Base-by-base conservation (phyloP, 257 asterid genomes). In the Scutellaria barbata region DNA sequence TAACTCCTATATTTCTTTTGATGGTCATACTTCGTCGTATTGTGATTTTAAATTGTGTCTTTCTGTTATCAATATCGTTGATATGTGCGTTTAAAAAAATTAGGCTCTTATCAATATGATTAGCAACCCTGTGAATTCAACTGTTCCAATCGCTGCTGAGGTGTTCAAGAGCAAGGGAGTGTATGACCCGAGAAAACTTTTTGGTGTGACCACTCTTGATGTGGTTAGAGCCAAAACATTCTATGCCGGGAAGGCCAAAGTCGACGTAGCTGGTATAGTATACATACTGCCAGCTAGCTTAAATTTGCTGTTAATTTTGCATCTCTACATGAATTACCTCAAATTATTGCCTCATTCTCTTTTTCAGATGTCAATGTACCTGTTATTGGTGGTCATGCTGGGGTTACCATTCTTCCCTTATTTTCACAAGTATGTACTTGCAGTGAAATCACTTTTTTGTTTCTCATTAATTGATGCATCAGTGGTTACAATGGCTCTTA, bases 101-200 rank as follows among this genome's bases (percentile, higher is more conserved):
- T 75, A 89, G 96, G 96, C 96, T 58, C 82, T 90, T 51, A 89
- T 90, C 70, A 89, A 88, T 66, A 85, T 93, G 90, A 93, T 93
- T 54, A 93, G 98, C 83, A 90, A 90, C 80, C 97, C 97, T 50
- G 97, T 90, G 40, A 93, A 90, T 53, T 93, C 96, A 35, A 93
- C 96, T 4, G 97, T 93, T 58, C 98, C 98, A 17, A 93, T 93
- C 50, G 97, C 97, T 57, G 93, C 97, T 37, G 98, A 93, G 80
- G 84, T 93, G 47, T 88, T 93, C 82, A 93, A 86, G 89, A 84
- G 79, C 79, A 84, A 85, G 30, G 98, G 98, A 45, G 86, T 88
- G 8, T 90, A 87, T 74, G 91, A 93, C 64, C 89, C 81, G 81
- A 85, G 74, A 80, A 89, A 35, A 57, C 79, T 93, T 52, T 85